phyloP scores from a whole-genome alignment of 2,329 filamentous ascomycete species.

The Parasarocladium wereldwijsianum region DNA sequence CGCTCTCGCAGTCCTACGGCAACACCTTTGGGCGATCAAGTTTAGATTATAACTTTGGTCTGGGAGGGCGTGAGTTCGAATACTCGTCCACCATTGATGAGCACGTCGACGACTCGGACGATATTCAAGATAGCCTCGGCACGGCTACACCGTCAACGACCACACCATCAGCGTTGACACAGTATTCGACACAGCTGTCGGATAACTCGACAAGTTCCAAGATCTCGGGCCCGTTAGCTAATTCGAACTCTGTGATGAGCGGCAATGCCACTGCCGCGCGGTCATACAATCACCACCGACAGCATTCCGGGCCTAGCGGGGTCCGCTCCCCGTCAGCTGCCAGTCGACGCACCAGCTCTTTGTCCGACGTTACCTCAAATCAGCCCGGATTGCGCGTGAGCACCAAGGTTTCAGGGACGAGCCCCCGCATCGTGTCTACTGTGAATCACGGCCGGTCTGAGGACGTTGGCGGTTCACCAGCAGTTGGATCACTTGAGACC shows the following conservation, averaged over 20 bases:
- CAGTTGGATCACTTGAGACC: no score
- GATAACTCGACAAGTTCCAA: no score
- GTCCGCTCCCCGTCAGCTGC: conserved; percentile 8
- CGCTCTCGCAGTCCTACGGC: conserved; percentile 33
- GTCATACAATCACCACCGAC: not conserved
- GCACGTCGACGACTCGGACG: conserved; percentile 27
- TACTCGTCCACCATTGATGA: conserved; percentile 40
- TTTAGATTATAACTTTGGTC: conserved; percentile 27
- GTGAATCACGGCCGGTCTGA: no score
- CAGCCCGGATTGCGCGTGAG: no score
- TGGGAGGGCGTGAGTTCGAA: conserved; percentile 25
- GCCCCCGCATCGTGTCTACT: no score
- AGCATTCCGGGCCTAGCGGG: not conserved
- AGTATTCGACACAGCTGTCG: no score
- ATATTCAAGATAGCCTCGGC: conserved; percentile 8
- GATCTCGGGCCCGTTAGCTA: not conserved
- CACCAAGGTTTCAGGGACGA: no score
- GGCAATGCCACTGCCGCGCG: no score
- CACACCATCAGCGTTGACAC: no score
- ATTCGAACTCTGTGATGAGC: not conserved
- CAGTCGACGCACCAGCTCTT: conserved; percentile 18
- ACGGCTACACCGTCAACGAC: conserved; percentile 4
- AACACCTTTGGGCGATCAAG: conserved; percentile 28
- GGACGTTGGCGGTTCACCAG: no score
- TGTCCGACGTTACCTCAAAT: conserved; percentile 18